Base-by-base conservation (phyloP, 139 green algal genomes). In the Picochlorum sp. region DNA sequence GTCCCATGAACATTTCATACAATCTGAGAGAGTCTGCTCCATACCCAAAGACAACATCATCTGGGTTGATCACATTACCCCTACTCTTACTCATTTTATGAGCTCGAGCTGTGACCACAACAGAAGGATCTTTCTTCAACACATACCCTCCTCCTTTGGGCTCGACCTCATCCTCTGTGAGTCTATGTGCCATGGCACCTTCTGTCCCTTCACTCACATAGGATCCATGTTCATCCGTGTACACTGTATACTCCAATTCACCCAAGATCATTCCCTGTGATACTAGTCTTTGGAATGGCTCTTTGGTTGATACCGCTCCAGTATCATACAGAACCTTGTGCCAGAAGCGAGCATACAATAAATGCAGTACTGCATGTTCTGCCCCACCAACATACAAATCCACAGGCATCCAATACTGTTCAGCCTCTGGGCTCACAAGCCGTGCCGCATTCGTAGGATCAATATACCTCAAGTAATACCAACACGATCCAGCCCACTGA, bases 1-100 rank as follows among this genome's bases (percentile, higher is more conserved):
- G 94, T 5, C 94, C 94, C 90, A 99, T 97, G 76, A 99, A 99
- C 94, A 99, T 99, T 74, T 99, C 94, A 66, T 99, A 99, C 51
- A 99, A 85, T 11, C 94, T 79, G 73, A 99, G 76, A 34, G 76
- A 90, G 83, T 99, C 94, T 1, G 89, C 94, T n/a, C 94, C 94
- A 78, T 91, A 97, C 57, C 75, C 28, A 2, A 18, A 38, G 24
- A 98, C 90, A 14, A 99, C 79, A 52, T 97, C 92, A 64, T 98
- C 94, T 4, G 94, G 94, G 70, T 98, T 99, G 71, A 99, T 81
- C 23, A 99, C 94, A 75, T 99, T 99, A 56, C 94, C 94, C 3
- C 94, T 80, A 45, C 58, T 83, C 78, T 98, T 99, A 78, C 65
- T 85, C 94, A 98, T 99, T 80, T 99, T 99, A 80, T 97, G 88